phyloP scores from a whole-genome alignment of 2,329 filamentous ascomycete species.

The Beauveria caledonica region DNA sequence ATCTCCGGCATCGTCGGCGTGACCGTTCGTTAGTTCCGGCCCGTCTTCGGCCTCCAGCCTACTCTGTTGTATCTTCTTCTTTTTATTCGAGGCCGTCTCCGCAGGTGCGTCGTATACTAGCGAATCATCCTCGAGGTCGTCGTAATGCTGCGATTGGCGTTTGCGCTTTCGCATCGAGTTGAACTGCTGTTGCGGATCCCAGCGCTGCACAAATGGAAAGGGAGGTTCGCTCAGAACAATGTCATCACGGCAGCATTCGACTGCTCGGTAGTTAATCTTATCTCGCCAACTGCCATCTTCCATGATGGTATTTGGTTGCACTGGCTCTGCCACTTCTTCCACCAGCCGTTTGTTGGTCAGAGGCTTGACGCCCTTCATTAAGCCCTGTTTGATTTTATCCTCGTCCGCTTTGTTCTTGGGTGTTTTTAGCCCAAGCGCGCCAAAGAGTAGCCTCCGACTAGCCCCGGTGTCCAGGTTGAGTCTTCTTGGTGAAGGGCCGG shows the following conservation, averaged over 20 bases:
- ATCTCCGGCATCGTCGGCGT: constrained; percentile 24
- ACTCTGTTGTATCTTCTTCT: constrained; percentile 31
- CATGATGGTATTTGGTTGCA: constrained; percentile 17
- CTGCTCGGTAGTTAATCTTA: constrained; percentile 66
- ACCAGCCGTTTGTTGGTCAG: constrained; percentile 27
- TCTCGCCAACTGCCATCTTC: constrained; percentile 61
- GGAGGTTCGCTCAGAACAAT: constrained; percentile 66
- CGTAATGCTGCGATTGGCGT: constrained; percentile 29
- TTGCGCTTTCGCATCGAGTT: constrained; percentile 41
- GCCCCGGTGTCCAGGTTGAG: constrained; percentile 42
- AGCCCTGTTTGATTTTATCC: constrained; percentile 48
- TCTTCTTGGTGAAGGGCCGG: neutral
- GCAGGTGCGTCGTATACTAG: neutral
- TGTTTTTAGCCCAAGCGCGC: constrained; percentile 59
- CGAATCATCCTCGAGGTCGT: constrained; percentile 23
- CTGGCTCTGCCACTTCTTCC: constrained; percentile 15
- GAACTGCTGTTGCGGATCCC: constrained; percentile 65
- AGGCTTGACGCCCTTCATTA: constrained; percentile 47
- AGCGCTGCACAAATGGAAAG: constrained; percentile 83
- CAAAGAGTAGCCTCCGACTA: constrained; percentile 61
- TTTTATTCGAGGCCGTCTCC: constrained; percentile 11
- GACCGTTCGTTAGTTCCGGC: neutral
- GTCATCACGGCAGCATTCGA: constrained; percentile 72
- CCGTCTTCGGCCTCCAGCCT: constrained; percentile 13
- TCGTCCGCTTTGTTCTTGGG: constrained; percentile 64